phyloP scores from a whole-genome alignment of 73 alveolate genomes.

The Symbiodinium pilosum region DNA sequence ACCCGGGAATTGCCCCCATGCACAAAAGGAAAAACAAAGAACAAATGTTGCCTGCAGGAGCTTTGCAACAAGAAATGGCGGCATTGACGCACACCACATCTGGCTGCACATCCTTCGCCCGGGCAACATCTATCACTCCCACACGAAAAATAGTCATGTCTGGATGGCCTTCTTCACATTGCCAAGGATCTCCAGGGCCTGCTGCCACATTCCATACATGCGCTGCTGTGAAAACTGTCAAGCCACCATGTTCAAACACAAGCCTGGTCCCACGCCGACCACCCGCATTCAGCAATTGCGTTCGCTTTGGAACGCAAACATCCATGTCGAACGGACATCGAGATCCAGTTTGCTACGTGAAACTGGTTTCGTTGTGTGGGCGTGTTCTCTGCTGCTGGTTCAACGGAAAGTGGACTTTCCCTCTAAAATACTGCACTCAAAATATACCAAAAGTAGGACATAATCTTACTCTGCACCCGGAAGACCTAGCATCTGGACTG shows the following conservation, averaged over 20 bases:
- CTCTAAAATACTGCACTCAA: too few species aligned
- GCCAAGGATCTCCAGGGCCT: not conserved
- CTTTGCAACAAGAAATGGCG: not conserved
- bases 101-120: not conserved
- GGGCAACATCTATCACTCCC: not conserved
- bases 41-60: too few species aligned
- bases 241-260: too few species aligned
- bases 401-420: too few species aligned
- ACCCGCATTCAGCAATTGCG: not conserved
- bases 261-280: conserved; percentile 4
- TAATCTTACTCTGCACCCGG: too few species aligned
- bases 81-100: not conserved
- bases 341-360: too few species aligned
- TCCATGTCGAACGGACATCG: not conserved
- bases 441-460: too few species aligned
- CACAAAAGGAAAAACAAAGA: too few species aligned
- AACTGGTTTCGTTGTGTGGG: too few species aligned
- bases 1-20: too few species aligned
- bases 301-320: not conserved
- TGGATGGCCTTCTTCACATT: not conserved
- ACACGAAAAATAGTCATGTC: not conserved
- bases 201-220: not conserved
- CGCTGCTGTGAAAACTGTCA: not conserved
- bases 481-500: too few species aligned
- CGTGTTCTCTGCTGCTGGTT: too few species aligned